Base-by-base conservation (phyloP, 129 eudicot genomes). In the Rutidosis leptorrhynchoides region DNA sequence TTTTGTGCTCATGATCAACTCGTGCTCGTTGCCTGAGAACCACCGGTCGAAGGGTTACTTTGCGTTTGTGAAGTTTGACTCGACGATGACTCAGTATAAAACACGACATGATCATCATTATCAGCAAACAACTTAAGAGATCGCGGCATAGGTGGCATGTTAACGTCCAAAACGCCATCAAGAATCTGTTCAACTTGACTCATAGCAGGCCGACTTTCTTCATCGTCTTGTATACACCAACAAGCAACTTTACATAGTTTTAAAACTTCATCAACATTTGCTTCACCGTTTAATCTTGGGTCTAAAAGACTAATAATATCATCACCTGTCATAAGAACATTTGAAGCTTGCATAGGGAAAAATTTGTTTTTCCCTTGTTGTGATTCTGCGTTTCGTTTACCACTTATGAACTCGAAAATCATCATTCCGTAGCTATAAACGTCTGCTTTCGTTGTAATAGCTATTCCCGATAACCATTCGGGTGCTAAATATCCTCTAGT, bases 201-300 rank as follows among this genome's bases (percentile, higher is more conserved):
- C 92, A 83, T 84, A 5, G 89, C 16, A 24, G 96, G 96, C 69
- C 96, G 76, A 1, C 53, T 29, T n/a, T 54, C 60, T 72, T 82
- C 96, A 51, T 85, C 87, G 12, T 85, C 92, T 68, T 88, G 89
- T 12, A 83, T 78, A 68, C 96, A 88, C 96, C 96, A 88, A 64
- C 87, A 85, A 28, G 89, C 92, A 37, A 85, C 66, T 69, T 81
- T 83, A 21, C 89, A 80, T 15, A 85, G 40, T 74, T 77, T 85
- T 29, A 57, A 69, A 7, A 88, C 75, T 69, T 88, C 83, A 5
- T 79, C 85, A 2, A 14, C 67, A n/a, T 74, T 68, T 12, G 85
- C 92, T 15, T 32, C 55, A 37, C 79, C 57, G 5, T 83, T 73
- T 76, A 88, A 65, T n/a, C 71, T 66, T 6, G 78, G 78, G 65